phyloP scores from a whole-genome alignment of 2,329 filamentous ascomycete species.

The Chaetomium globosum region DNA sequence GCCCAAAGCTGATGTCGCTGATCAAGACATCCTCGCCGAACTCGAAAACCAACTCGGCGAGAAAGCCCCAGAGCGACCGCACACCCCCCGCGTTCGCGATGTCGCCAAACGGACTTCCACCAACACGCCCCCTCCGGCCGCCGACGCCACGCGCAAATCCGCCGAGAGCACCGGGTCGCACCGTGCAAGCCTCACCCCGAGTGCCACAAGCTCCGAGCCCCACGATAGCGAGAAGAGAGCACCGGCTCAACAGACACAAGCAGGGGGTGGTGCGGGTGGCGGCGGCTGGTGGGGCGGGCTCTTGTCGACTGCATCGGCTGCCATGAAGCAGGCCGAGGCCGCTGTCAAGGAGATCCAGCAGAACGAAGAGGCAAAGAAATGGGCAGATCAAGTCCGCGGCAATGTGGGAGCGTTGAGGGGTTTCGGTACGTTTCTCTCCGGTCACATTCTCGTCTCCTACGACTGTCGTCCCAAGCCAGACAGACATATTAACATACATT shows the following conservation, averaged over 20 bases:
- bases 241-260: constrained; percentile 48
- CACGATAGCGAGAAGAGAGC: constrained; percentile 60
- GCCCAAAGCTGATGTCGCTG: constrained; percentile 44
- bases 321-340: constrained; percentile 88
- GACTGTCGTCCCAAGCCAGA: background rate
- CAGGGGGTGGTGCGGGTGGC: constrained; percentile 42
- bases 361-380: constrained; percentile 94
- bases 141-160: constrained; percentile 65
- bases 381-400: constrained; percentile 90
- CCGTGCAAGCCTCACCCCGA: constrained; percentile 72
- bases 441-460: background rate
- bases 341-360: constrained; percentile 93
- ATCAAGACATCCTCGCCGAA: constrained; percentile 75
- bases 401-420: constrained; percentile 79
- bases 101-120: constrained; percentile 56
- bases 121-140: constrained; percentile 53
- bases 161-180: constrained; percentile 74
- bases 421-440: constrained; percentile 60
- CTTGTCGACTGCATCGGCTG: constrained; percentile 79
- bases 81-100: constrained; percentile 74
- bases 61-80: constrained; percentile 73
- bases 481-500: constrained; percentile 25
- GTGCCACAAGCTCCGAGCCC: constrained; percentile 64
- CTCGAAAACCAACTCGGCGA: constrained; percentile 76
- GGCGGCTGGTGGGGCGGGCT: constrained; percentile 90